Evolutionary conservation across 1,139 yeast species (phyloP), one percentile per base, ranked within the genome.

Genomic region (Waltiozyma sp.): DNA sequence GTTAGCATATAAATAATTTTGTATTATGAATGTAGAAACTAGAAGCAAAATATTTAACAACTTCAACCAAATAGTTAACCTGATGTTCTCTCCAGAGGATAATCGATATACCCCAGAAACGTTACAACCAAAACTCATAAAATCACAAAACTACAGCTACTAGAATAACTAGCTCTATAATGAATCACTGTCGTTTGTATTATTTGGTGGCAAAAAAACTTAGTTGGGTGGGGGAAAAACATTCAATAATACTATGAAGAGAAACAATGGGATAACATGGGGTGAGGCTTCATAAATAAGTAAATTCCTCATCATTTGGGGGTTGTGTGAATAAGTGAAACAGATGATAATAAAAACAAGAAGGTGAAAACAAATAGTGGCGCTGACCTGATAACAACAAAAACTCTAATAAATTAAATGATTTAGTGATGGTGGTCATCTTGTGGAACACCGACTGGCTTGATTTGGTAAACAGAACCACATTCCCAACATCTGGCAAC

Each of bases 401-500:
- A 21, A 31, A 31, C 34, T 31, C 34, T 31, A 31, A 31, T 31
- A 31, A 31, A 31, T 31, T 31, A 31, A 31, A 31, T 31, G 14
- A 31, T n/a, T 31, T 45, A 47, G 47, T 52, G 54, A 49, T 63
- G 69, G 58, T 76, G 80, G 56, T 72, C 75, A 63, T 74, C 80
- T 58, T 67, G 74, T 57, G 84, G 83, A 57, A 81, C 86, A 65
- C 96, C 96, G 61, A 89, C 77, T 70, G 81, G 83, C 70, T 88
- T 86, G 58, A 91, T 70, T 61, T 84, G 80, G 75, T 83, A 89
- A 56, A 88, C 95, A 56, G 89, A 82, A 66, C 99, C 99, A 68
- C 97, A 91, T 67, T 89, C 96, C 95, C 96, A 87, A 73, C 97
- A 93, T 79, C 99, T 88, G 55, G 86, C 86, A 53, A 81, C 81